These are phyloP conservation scores for Oryza australiensis DNA, from an alignment of 176 grass and related monocot species.

Conservation along the genomic window DNA sequence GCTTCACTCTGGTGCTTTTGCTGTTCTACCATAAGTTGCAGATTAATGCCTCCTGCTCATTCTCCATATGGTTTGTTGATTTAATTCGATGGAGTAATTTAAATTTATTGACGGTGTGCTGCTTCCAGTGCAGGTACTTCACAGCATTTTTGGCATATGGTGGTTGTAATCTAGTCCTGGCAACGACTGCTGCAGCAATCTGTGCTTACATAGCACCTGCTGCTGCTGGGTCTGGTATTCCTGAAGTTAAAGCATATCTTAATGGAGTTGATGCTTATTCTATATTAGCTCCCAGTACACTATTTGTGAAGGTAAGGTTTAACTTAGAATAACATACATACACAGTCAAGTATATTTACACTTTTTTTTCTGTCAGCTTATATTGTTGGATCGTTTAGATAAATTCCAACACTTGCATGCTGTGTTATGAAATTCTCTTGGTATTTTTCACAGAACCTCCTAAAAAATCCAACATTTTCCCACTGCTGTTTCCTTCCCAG, in stretches of 20 bases:
- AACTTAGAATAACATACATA: not conserved
- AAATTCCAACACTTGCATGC: not conserved
- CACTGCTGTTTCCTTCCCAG: not conserved
- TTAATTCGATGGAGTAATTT: slow-evolving; percentile 38
- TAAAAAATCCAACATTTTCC: not conserved
- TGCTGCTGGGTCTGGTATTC: slow-evolving; percentile 95
- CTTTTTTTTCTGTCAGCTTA: not conserved
- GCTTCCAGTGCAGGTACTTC: slow-evolving; percentile 87
- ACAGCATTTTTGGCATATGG: slow-evolving; percentile 72
- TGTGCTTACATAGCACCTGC: slow-evolving; percentile 95
- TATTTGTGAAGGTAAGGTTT: slow-evolving; percentile 83
- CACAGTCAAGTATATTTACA: not conserved
- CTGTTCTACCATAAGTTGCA: not conserved
- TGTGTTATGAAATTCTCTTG: not conserved
- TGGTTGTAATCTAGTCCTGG: slow-evolving; percentile 75
- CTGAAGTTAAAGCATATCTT: slow-evolving; percentile 99
- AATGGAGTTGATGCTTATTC: slow-evolving; percentile 92
- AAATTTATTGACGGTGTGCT: slow-evolving; percentile 35
- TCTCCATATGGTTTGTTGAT: not conserved
- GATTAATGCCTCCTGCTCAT: not conserved
- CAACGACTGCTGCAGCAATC: slow-evolving; percentile 63
- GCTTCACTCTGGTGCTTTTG: slow-evolving; percentile 32
- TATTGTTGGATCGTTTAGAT: not conserved
- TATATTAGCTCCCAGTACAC: slow-evolving; percentile 92
- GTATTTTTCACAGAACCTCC: slow-evolving; percentile 4